Evolutionary conservation across 106 monocot genomes (phyloP).

Genomic region (Dendrobium officinale): DNA sequence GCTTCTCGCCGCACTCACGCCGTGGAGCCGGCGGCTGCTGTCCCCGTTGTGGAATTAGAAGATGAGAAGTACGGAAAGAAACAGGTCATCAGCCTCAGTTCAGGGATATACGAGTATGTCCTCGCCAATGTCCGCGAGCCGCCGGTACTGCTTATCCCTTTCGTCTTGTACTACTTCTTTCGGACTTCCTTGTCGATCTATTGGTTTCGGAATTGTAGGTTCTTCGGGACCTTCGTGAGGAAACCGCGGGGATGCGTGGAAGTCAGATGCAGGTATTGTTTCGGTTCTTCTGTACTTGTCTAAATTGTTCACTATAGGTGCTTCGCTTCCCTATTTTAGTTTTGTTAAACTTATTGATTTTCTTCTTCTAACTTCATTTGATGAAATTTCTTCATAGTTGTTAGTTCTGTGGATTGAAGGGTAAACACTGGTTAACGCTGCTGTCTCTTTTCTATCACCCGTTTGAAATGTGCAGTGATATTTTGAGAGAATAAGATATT

Average conservation of each 20-base stretch:
- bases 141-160: conserved; percentile 12
- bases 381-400: neutral
- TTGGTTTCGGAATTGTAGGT: conserved; percentile 21
- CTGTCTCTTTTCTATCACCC: too few relatives aligned
- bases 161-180: neutral
- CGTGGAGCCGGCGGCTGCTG: neutral
- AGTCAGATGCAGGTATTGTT: conserved; percentile 59
- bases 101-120: conserved; percentile 44
- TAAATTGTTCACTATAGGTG: neutral
- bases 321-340: neutral
- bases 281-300: neutral
- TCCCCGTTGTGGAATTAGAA: conserved; percentile 12
- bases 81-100: conserved; percentile 53
- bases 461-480: too few relatives aligned
- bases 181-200: neutral
- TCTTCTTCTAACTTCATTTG: neutral
- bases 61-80: conserved; percentile 45
- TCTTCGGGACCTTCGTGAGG: conserved; percentile 47
- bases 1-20: neutral
- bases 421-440: too few relatives aligned
- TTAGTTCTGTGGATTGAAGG: neutral
- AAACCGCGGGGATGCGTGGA: conserved; percentile 40
- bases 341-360: neutral
- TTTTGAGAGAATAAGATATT: too few relatives aligned
- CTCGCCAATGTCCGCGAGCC: conserved; percentile 56